Base-by-base conservation (phyloP, 2,329 filamentous ascomycete species). In the Ascocoryne sarcoides region DNA sequence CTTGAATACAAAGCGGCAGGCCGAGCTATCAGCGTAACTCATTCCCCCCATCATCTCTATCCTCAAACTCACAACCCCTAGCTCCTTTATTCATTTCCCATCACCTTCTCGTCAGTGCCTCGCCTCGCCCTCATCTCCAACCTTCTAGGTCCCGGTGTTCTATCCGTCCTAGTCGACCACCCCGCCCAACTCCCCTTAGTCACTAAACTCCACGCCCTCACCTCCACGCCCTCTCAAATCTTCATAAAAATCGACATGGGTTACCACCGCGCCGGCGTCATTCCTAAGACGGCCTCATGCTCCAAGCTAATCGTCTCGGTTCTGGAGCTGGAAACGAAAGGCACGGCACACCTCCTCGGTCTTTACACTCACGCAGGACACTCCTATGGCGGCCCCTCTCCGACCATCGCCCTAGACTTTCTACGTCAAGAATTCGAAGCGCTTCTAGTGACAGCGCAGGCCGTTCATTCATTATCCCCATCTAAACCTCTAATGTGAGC, bases 191-290 rank as follows among this genome's bases (percentile, higher is more conserved):
- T 85, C 2, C 56, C 65, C 1, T 61, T 68, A 4, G 60, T 75
- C n/a, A 54, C 63, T 0, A 55, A 69, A 4, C 62, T 70, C 33
- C 56, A 65, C 30, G 53, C 59, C 3, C 51, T 62, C 2, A 65
- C 67, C 1, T 71, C 68, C 12, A 62, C 65, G 34, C 58, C 63
- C 1, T 72, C 78, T 3, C 67, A 66, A 0, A 65, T 84, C 10
- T 84, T 79, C 54, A 65, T 89, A 53, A 89, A 89, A 53, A 73
- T 90, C 29, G 83, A 90, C 57, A 79, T 83, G 37, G 82, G 83
- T 9, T 77, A 77, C 50, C 70, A 77, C 53, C 78, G 85, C 12
- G 83, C 84, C 1, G 85, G 85, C 15, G 68, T 87, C 0, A 54
- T 66, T 1, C 70, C 75, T 0, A 57, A 63, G 5, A 73, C 74